A percentile compares a stretch with the other conserved stretches of the same genome.
phyloP scores from a whole-genome alignment of 2,329 filamentous ascomycete genomes.

The Sarocladiaceae sp. region DNA sequence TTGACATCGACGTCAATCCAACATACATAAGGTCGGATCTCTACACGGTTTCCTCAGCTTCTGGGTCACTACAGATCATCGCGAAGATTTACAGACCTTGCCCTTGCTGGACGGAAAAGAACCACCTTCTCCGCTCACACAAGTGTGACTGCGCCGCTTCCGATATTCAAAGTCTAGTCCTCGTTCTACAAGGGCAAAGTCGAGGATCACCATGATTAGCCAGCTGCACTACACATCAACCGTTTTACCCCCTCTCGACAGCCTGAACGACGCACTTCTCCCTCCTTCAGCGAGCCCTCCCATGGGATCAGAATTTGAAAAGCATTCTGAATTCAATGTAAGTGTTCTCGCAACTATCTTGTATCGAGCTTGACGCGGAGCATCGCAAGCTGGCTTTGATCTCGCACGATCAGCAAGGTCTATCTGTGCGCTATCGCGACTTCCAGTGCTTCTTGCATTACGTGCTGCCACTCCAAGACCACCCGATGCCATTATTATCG shows the following conservation, averaged over 20 bases:
- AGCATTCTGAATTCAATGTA: neutral
- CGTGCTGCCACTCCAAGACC: neutral
- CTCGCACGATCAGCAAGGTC: too few species aligned
- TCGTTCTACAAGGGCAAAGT: neutral
- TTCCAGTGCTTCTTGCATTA: neutral
- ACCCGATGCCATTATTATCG: neutral
- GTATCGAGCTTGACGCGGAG: neutral
- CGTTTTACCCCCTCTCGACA: neutral
- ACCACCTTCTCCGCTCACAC: too few species aligned
- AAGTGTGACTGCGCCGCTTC: too few species aligned
- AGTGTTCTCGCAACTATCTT: neutral
- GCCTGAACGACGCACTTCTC: neutral
- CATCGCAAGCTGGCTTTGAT: too few species aligned
- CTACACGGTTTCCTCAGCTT: neutral
- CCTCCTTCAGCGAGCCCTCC: neutral
- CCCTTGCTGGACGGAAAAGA: too few species aligned
- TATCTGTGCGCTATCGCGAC: neutral
- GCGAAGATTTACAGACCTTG: neutral
- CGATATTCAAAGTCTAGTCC: neutral
- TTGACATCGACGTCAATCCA: neutral
- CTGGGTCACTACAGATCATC: neutral
- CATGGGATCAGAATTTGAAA: neutral
- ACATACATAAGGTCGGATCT: neutral
- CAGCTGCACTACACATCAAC: slow-evolving; percentile 3
- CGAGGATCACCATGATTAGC: slow-evolving; percentile 1